phyloP scores from a whole-genome alignment of 208 protist genomes.

The Wallacemonas rigidus region DNA sequence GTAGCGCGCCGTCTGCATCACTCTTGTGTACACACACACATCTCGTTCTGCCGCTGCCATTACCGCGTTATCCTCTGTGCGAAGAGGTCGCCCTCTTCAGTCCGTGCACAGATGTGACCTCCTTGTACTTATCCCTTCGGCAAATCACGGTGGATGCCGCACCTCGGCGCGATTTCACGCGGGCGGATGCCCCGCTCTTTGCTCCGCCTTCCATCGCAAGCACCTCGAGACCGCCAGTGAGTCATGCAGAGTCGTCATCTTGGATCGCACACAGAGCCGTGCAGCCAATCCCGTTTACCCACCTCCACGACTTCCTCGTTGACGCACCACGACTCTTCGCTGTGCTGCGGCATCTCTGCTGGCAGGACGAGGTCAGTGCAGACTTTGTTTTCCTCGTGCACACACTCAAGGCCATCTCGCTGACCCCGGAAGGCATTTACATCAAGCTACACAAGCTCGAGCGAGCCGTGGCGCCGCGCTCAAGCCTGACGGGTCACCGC shows the following conservation, averaged over 20 bases:
- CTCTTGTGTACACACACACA: too few relatives aligned
- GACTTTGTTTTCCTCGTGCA: constrained; percentile 13
- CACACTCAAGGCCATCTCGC: constrained; percentile 10
- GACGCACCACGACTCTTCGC: constrained; percentile 7
- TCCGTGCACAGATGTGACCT: constrained; percentile 4
- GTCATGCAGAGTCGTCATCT: too few relatives aligned
- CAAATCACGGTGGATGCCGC: background rate
- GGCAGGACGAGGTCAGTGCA: constrained; percentile 17
- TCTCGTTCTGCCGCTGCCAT: background rate
- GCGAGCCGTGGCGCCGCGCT: background rate
- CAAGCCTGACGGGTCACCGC: background rate
- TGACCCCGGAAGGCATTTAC: constrained; percentile 17
- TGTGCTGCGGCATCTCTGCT: constrained; percentile 4
- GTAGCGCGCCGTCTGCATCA: too few relatives aligned
- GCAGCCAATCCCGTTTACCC: constrained; percentile 17
- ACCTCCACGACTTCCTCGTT: constrained; percentile 15
- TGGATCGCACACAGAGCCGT: background rate
- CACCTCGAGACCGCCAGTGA: background rate
- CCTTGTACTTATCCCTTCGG: constrained; percentile 9
- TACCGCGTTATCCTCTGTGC: constrained; percentile 6
- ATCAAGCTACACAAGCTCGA: background rate
- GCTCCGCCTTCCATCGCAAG: background rate
- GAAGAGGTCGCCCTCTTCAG: constrained; percentile 7
- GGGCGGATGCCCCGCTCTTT: too few relatives aligned
- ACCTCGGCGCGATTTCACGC: background rate